Conservation (phyloP, 179 eudicot genomes). For the Amaranthus tricolor region DNA sequence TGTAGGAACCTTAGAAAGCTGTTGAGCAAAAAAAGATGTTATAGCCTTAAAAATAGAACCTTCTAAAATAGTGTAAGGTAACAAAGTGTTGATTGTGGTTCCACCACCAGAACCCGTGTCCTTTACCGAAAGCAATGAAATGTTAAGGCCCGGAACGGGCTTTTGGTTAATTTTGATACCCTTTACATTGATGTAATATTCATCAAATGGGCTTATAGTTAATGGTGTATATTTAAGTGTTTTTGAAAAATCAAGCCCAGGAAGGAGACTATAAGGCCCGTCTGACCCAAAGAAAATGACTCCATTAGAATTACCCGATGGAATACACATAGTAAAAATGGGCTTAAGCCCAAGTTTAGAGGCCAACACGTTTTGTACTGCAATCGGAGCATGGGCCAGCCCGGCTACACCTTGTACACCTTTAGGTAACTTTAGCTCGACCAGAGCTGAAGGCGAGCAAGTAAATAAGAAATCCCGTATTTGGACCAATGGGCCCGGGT, state of each 20-base stretch:
- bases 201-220: conserved; percentile 32
- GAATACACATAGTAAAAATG: conserved; percentile 36
- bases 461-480: conserved; percentile 37
- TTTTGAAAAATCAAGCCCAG: conserved; percentile 30
- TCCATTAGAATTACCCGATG: conserved; percentile 27
- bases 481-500: conserved; percentile 26
- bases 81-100: conserved; percentile 24
- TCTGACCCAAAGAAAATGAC: conserved; percentile 39
- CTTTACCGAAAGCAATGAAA: conserved; percentile 22
- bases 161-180: conserved; percentile 27
- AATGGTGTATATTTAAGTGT: conserved; percentile 31
- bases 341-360: conserved; percentile 28
- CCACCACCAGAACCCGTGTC: conserved; percentile 24
- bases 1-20: conserved; percentile 21
- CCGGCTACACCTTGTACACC: conserved; percentile 44
- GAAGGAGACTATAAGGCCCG: conserved; percentile 36
- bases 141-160: conserved; percentile 24
- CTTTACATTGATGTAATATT: conserved; percentile 34
- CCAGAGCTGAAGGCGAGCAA: conserved; percentile 38
- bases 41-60: conserved; percentile 34
- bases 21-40: conserved; percentile 17
- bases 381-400: conserved; percentile 33
- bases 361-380: conserved; percentile 36
- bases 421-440: conserved; percentile 30
- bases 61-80: conserved; percentile 25